Conservation (phyloP, 306 rosid genomes). For the Dalbergia oliveri region DNA sequence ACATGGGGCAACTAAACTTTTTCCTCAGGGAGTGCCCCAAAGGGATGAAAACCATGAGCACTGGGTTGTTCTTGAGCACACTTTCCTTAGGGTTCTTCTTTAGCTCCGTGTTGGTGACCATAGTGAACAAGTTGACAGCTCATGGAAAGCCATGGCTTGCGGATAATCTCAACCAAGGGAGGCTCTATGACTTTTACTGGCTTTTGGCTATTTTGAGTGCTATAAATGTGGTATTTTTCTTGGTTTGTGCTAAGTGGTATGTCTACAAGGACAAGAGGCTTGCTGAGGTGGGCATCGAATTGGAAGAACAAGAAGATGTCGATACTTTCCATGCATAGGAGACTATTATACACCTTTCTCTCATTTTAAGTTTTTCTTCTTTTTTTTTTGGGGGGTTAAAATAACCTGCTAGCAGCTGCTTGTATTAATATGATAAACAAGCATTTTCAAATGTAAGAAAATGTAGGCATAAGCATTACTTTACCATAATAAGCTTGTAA, state of each 20-base stretch:
- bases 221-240: slow-evolving; percentile 66
- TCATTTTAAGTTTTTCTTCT: not conserved
- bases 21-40: slow-evolving; percentile 86
- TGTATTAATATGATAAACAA: not conserved
- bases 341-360: not conserved
- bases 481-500: slow-evolving; percentile 31
- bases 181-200: slow-evolving; percentile 88
- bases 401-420: not conserved
- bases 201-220: slow-evolving; percentile 75
- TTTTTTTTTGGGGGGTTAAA: not conserved
- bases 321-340: slow-evolving; percentile 53
- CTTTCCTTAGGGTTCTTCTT: slow-evolving; percentile 82
- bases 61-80: slow-evolving; percentile 86
- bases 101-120: slow-evolving; percentile 71
- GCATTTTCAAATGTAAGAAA: not conserved
- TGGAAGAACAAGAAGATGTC: slow-evolving; percentile 59
- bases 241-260: slow-evolving; percentile 82
- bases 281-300: slow-evolving; percentile 67
- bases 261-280: slow-evolving; percentile 86
- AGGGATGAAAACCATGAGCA: slow-evolving; percentile 96
- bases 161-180: slow-evolving; percentile 77
- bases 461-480: not conserved
- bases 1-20: slow-evolving; percentile 85
- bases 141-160: slow-evolving; percentile 78
- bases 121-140: slow-evolving; percentile 72